Percentiles rank a stretch among this genome's conserved stretches.
phyloP scores from a whole-genome alignment of 768 basidiomycete genomes.

The Tricholoma terreum region DNA sequence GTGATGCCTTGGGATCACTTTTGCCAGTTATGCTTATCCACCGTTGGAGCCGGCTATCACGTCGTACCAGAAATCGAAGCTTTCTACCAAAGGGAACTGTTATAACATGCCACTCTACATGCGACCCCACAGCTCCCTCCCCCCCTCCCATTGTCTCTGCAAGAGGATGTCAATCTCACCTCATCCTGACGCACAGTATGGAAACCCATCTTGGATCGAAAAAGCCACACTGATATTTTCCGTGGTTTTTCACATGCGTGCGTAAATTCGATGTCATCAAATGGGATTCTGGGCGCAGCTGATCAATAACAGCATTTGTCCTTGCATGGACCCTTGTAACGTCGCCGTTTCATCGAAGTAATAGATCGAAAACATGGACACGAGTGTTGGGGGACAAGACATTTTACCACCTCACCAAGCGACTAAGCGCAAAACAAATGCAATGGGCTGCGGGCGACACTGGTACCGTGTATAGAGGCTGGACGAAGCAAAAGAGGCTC shows the following conservation, averaged over 20 bases:
- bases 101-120: too few species aligned
- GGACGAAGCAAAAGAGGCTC: slow-evolving; percentile 20
- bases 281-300: neutral
- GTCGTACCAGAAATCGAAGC: too few species aligned
- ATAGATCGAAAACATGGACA: slow-evolving; percentile 21
- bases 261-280: neutral
- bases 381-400: slow-evolving; percentile 18
- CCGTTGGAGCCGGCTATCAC: too few species aligned
- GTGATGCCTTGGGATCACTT: too few species aligned
- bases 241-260: slow-evolving; percentile 12
- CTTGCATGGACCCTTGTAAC: slow-evolving; percentile 20
- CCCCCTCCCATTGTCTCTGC: neutral
- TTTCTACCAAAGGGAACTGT: too few species aligned
- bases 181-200: slow-evolving; percentile 1
- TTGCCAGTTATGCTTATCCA: too few species aligned
- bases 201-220: slow-evolving; percentile 10
- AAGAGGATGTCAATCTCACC: neutral
- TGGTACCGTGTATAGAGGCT: slow-evolving; percentile 18
- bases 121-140: neutral
- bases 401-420: slow-evolving; percentile 10
- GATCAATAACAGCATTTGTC: slow-evolving; percentile 11
- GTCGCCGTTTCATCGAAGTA: slow-evolving; percentile 20
- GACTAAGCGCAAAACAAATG: slow-evolving; percentile 22
- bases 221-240: slow-evolving; percentile 6
- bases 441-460: slow-evolving; percentile 22